phyloP scores from a whole-genome alignment of 306 rosid genomes.

The Rosa lucieae region DNA sequence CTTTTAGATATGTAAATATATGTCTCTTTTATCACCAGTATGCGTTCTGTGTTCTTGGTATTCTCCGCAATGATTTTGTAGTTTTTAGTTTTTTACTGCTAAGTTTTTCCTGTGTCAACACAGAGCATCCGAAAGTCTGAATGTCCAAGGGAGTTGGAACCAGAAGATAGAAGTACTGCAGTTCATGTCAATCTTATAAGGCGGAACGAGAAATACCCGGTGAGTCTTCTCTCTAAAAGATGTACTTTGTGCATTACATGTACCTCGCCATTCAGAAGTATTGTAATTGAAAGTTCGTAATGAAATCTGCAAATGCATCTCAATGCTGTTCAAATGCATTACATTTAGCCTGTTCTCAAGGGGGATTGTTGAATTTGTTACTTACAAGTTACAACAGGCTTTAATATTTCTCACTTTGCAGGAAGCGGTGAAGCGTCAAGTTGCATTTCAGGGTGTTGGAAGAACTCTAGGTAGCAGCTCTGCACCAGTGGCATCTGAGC shows the following conservation, averaged over 20 bases:
- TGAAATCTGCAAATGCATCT: slow-evolving; percentile 6
- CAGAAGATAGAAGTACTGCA: slow-evolving; percentile 68
- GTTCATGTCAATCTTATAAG: slow-evolving; percentile 85
- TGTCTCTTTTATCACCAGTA: neutral
- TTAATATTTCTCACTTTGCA: slow-evolving; percentile 28
- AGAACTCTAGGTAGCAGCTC: slow-evolving; percentile 93
- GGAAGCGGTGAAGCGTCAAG: slow-evolving; percentile 71
- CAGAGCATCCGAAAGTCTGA: slow-evolving; percentile 92
- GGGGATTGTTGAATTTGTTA: neutral
- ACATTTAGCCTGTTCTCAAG: neutral
- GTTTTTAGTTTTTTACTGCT: slow-evolving; percentile 12
- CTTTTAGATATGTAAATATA: too few relatives aligned
- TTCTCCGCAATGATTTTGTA: neutral
- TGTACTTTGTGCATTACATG: neutral
- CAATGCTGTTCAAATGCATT: neutral
- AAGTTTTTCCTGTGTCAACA: slow-evolving; percentile 28
- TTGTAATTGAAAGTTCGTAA: slow-evolving; percentile 2
- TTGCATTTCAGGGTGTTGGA: slow-evolving; percentile 86
- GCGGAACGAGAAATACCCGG: slow-evolving; percentile 79
- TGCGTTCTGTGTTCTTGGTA: slow-evolving; percentile 9
- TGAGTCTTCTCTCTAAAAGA: slow-evolving; percentile 44
- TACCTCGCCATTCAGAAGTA: neutral
- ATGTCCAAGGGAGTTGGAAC: slow-evolving; percentile 96
- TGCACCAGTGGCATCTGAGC: slow-evolving; percentile 46
- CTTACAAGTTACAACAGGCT: neutral